phyloP scores from a whole-genome alignment of 345 rosid species.

The Physaria fendleri region DNA sequence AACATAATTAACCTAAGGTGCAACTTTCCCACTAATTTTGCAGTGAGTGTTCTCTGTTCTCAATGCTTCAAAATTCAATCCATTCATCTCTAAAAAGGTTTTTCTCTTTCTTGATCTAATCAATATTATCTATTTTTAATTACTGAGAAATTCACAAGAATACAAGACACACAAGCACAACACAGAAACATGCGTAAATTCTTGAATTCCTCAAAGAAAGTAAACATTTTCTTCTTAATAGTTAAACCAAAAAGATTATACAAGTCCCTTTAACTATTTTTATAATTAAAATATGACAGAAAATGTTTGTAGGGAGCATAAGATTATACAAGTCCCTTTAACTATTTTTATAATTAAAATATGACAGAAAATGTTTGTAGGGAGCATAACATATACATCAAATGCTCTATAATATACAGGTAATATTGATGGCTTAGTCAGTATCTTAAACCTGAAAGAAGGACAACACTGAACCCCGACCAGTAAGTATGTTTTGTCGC shows the following conservation, averaged over 20 bases:
- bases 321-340: not conserved
- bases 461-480: not conserved
- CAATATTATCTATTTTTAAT: not conserved
- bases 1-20: too few species aligned
- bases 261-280: not conserved
- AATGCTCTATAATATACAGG: too few species aligned
- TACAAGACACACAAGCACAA: constrained; percentile 9
- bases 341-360: not conserved
- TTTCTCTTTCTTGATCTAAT: constrained; percentile 24
- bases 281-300: not conserved
- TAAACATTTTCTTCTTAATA: not conserved
- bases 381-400: too few species aligned
- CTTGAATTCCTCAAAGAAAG: not conserved
- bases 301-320: not conserved
- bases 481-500: constrained; percentile 2
- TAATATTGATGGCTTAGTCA: not conserved
- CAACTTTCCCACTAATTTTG: constrained; percentile 27
- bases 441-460: not conserved
- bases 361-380: not conserved
- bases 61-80: constrained; percentile 24
- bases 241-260: not conserved
- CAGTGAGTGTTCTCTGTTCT: constrained; percentile 27
- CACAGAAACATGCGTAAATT: constrained; percentile 27
- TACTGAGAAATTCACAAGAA: not conserved
- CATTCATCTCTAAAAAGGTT: constrained; percentile 21